Base-by-base conservation (phyloP, 2,329 filamentous ascomycete genomes). In the Claviceps africana region DNA sequence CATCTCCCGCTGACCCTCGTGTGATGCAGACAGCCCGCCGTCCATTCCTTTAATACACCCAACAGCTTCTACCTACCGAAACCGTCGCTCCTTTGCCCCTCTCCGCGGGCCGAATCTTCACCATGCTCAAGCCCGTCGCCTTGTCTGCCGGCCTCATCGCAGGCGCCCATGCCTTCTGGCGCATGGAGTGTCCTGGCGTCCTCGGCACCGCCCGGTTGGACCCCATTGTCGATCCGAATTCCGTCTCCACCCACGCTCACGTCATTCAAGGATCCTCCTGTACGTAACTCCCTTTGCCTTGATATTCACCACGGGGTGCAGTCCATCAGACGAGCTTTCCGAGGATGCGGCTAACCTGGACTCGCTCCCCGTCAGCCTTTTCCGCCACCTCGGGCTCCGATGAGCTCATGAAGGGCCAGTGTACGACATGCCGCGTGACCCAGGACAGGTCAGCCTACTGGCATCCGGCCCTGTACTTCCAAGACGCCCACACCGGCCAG, bases 361-460 rank as follows among this genome's bases (percentile, higher is more conserved):
- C 49, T 48, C 28, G 15, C 15, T 8, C 39, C 6, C 19, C 19
- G 30, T 31, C 60, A 91, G 87, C 76, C 47, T 87, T 95, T 62
- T 72, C 73, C 48, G 70, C 79, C 56, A 70, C 65, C n/a, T 70
- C 83, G 15, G 73, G 68, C 42, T 81, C 74, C 58, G 70, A 76
- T 0, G 71, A 79, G 42, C 76, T 95, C 15, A 61, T 74, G 4
- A 66, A 61, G 17, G 82, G 77, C 46, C 70, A 81, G 56, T 95
- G 89, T 70, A 93, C 88, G 1, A 90, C 87, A 11, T 95, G 88
- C 65, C 79, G 77, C 52, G 85, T 94, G 43, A 81, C 73, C 39
- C 75, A 91, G 69, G 89, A 95, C 69, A 85, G 82, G 70, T 95
- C 88, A n/a, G 82, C 81, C 33, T 95, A 95, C 71, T 95, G 88